Evolutionary conservation across 805 yeast genomes (phyloP), one percentile per base, ranked within the genome.

Genomic region (Metschnikowia gelsemii): DNA sequence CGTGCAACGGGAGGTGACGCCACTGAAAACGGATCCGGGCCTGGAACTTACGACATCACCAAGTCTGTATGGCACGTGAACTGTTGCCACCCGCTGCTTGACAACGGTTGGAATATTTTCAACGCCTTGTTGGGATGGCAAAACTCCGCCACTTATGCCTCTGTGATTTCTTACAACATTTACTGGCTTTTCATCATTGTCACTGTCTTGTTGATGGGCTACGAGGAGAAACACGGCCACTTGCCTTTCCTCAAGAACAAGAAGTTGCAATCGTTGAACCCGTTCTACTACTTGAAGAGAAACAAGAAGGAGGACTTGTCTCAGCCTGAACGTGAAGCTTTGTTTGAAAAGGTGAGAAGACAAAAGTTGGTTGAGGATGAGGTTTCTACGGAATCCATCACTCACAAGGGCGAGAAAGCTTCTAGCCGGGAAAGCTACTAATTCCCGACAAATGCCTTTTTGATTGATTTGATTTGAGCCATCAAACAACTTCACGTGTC

Each of bases 121-220:
- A 91, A 91, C 60, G 87, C 97, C 20, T 65, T 91, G 43, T 72
- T 91, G 50, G 99, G 98, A 49, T 91, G 99, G 99, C 96, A 89
- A 71, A 91, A 91, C 68, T 79, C 96, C 40, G 98, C 96, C 46
- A 88, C 96, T 51, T 78, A 87, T 61, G 96, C 96, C 43, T 87
- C 96, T 4, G 90, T 91, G 45, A 69, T 91, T 39, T 79, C 90
- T 35, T 91, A 91, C 74, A 89, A 88, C 69, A 51, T 84, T 49
- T 91, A 91, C 73, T 91, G 99, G 99, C 55, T 90, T 40, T 63
- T 67, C 30, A 61, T 88, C 42, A 83, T 84, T 47, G 47, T 69
- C 18, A 64, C 73, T 27, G 58, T 91, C 32, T 38, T 58, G 13
- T 64, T 82, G 52, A 79, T 91, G 88, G 67, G 82, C 49, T 89